Evolutionary conservation across 352 stramenopile species (phyloP).

Genomic region (Plasmopara viticola): DNA sequence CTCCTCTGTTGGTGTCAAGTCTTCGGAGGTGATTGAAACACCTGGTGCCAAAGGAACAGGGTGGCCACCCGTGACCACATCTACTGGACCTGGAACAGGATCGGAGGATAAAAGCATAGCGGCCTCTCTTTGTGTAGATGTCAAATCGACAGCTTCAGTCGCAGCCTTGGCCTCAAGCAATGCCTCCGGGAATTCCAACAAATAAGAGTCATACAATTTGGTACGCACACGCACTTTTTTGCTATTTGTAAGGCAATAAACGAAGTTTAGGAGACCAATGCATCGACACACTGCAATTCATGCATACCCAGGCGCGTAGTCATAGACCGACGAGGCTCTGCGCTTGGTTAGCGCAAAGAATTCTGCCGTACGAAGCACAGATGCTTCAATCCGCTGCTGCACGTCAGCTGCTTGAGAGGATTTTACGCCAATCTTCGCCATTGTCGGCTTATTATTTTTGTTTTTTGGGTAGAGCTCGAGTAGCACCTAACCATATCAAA

Average conservation of each 20-base stretch:
- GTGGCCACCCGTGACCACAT: slow-evolving; percentile 14
- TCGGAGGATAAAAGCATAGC: not conserved
- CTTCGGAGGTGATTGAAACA: slow-evolving; percentile 14
- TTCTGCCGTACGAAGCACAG: slow-evolving; percentile 58
- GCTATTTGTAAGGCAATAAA: slow-evolving; percentile 22
- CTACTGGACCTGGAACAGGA: slow-evolving; percentile 3
- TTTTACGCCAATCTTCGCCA: slow-evolving; percentile 4
- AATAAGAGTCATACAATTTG: slow-evolving; percentile 54
- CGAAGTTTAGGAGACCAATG: slow-evolving; percentile 1
- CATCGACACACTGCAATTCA: not conserved
- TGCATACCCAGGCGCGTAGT: slow-evolving; percentile 55
- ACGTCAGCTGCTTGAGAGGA: slow-evolving; percentile 3
- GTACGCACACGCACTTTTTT: slow-evolving; percentile 69
- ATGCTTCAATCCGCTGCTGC: slow-evolving; percentile 47
- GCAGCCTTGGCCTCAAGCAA: slow-evolving; percentile 35
- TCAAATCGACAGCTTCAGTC: slow-evolving; percentile 2
- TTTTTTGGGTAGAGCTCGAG: no score
- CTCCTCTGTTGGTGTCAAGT: slow-evolving; percentile 13
- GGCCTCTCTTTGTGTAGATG: slow-evolving; percentile 5
- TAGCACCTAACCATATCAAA: no score
- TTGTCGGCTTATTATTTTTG: not conserved
- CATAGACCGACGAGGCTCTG: slow-evolving; percentile 29
- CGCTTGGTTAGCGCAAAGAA: slow-evolving; percentile 70
- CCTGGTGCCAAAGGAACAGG: slow-evolving; percentile 13
- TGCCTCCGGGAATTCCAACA: slow-evolving; percentile 45